Evolutionary conservation across 108 stramenopile genomes (phyloP).

Genomic region (Cafeteria roenbergensis): DNA sequence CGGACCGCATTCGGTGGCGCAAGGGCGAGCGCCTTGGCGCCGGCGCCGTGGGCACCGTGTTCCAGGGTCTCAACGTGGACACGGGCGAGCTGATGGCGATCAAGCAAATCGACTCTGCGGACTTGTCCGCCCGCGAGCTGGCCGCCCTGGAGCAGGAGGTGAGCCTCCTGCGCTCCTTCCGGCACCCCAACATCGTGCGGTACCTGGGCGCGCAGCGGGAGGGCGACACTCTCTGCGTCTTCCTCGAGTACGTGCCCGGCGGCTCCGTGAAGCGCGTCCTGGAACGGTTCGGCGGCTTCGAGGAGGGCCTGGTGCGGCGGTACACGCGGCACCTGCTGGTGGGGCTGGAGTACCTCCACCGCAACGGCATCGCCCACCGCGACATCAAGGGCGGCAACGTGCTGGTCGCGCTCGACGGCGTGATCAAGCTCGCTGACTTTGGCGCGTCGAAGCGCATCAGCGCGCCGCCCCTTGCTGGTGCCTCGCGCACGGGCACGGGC

Average conservation of each 20-base stretch:
- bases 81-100: conserved; percentile 51
- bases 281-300: conserved; percentile 24
- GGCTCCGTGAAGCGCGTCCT: conserved; percentile 25
- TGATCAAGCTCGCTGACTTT: conserved; percentile 53
- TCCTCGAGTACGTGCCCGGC: conserved; percentile 39
- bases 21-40: conserved; percentile 41
- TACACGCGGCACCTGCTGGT: conserved; percentile 43
- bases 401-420: conserved; percentile 32
- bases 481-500: not conserved
- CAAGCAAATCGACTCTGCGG: conserved; percentile 32
- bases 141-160: conserved; percentile 40
- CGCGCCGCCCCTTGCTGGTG: not conserved
- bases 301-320: conserved; percentile 16
- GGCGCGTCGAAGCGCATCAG: conserved; percentile 34
- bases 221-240: conserved; percentile 19
- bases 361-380: conserved; percentile 45
- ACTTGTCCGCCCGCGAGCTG: conserved; percentile 12
- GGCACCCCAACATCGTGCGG: conserved; percentile 42
- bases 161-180: conserved; percentile 19
- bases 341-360: conserved; percentile 49
- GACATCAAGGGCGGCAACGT: conserved; percentile 54
- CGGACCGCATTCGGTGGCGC: conserved; percentile 29
- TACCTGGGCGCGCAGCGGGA: conserved; percentile 35
- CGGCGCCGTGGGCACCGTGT: conserved; percentile 39
- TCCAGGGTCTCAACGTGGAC: conserved; percentile 32